Evolutionary conservation across 805 yeast genomes (phyloP), one percentile per base, ranked within the genome.

Genomic region (Candida odintsovae): DNA sequence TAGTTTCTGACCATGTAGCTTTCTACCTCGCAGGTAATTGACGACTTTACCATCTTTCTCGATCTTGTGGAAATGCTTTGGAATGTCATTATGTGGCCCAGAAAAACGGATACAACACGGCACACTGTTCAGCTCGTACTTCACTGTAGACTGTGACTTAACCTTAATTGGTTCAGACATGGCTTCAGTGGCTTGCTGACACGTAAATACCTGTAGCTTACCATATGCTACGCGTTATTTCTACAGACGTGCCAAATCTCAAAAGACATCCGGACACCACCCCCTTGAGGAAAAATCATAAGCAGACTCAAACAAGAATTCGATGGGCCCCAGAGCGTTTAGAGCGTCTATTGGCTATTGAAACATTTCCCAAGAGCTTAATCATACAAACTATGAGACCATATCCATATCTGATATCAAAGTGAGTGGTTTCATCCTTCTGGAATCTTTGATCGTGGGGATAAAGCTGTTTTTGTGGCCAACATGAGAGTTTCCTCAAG

Each of bases 1-100:
- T 11, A 61, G 31, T 22, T 44, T 42, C 25, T 55, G 49, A 2
- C 72, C 72, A 6, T 57, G 48, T 2, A 68, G 50, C 41, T 68
- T 68, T 28, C 70, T 53, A 6, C 72, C 72, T 48, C 72, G 56
- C 19, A 68, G 33, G 44, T 66, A 67, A 2, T 62, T 60, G 1
- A 59, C 54, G 4, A 50, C 45, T 21, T 49, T 41, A 4, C 40
- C 38, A 9, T 46, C 38, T 16, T 38, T 45, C 26, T 40, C 48
- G 7, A 40, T 47, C 38, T 52, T 50, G 15, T 47, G 52, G 43
- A 58, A 50, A 29, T 53, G 54, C 8, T 45, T 42, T 9, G 57
- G 45, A 10, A 54, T 41, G 8, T 43, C 41, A 3, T 46, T 29
- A 10, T 54, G 52, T 10, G 36, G 38, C 2, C 64, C 61, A 0